Evolutionary conservation across 208 protist genomes (phyloP).

Genomic region (Trypanosoma congolense): DNA sequence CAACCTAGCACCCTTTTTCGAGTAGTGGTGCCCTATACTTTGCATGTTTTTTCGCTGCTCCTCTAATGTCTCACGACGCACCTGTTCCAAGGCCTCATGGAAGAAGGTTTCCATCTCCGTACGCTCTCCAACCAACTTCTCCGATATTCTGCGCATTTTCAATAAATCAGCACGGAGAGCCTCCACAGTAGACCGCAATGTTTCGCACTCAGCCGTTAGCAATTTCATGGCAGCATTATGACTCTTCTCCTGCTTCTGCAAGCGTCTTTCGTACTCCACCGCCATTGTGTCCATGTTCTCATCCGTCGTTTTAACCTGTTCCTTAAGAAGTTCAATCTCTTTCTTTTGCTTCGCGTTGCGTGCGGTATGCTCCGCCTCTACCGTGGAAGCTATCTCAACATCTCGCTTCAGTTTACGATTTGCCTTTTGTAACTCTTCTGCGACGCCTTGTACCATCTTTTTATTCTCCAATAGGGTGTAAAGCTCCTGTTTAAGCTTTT

Average conservation of each 20-base stretch:
- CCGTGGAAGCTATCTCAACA: slow-evolving; percentile 31
- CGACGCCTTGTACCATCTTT: slow-evolving; percentile 6
- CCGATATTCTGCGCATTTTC: slow-evolving; percentile 46
- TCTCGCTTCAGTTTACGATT: slow-evolving; percentile 46
- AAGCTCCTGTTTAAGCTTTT: slow-evolving; percentile 65
- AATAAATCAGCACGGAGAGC: slow-evolving; percentile 48
- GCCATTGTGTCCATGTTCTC: slow-evolving; percentile 49
- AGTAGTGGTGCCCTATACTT: neutral
- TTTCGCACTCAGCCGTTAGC: slow-evolving; percentile 54
- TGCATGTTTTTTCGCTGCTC: slow-evolving; percentile 33
- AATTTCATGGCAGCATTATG: slow-evolving; percentile 27
- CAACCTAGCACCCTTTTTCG: slow-evolving; percentile 23
- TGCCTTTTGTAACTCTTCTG: slow-evolving; percentile 26
- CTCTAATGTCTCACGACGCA: slow-evolving; percentile 50
- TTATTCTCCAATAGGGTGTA: slow-evolving; percentile 55
- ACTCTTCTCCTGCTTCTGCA: slow-evolving; percentile 24
- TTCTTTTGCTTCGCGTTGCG: slow-evolving; percentile 49
- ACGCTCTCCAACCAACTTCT: slow-evolving; percentile 58
- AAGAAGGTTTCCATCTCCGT: slow-evolving; percentile 87
- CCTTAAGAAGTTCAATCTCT: slow-evolving; percentile 18
- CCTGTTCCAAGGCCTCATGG: slow-evolving; percentile 68
- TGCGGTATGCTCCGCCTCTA: slow-evolving; percentile 36
- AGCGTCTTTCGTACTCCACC: slow-evolving; percentile 49
- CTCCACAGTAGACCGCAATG: slow-evolving; percentile 41
- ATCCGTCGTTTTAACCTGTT: slow-evolving; percentile 34